These are phyloP conservation scores for Fusarium sp. DNA, from an alignment of 2,329 filamentous ascomycete species.

Conservation along the genomic window DNA sequence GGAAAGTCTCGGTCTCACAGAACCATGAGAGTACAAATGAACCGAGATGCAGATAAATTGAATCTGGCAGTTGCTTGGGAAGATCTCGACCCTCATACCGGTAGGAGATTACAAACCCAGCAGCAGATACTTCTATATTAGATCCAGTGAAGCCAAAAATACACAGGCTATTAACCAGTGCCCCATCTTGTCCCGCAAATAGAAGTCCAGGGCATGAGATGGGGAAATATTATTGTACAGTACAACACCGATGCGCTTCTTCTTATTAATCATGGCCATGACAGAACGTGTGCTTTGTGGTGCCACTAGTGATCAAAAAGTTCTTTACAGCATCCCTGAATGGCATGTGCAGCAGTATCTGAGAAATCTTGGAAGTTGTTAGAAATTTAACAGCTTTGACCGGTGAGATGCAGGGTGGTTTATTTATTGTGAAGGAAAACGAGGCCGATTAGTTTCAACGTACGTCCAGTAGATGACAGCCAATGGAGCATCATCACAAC, in stretches of 20 bases:
- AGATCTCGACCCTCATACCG: constrained; percentile 3
- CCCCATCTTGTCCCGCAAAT: constrained; percentile 27
- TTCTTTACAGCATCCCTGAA: constrained; percentile 18
- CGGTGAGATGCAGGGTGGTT: not conserved
- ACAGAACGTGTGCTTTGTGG: constrained; percentile 23
- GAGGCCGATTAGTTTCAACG: not conserved
- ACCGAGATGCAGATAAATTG: constrained; percentile 5
- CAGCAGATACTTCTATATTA: not conserved
- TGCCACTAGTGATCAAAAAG: constrained; percentile 32
- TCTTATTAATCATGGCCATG: constrained; percentile 18
- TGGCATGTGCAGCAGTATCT: not conserved
- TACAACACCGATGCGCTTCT: not conserved
- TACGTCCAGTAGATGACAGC: not conserved
- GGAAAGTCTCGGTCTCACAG: not conserved
- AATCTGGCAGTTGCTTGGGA: not conserved
- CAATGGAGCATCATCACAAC: not conserved
- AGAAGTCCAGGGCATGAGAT: constrained; percentile 12
- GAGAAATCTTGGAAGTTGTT: not conserved
- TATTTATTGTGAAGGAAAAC: not conserved
- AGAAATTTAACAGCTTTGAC: not conserved
- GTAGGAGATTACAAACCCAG: not conserved
- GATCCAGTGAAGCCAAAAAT: not conserved
- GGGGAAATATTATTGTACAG: not conserved
- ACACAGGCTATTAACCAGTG: not conserved
- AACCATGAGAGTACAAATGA: not conserved